Percentiles rank a stretch among this genome's conserved stretches.
Conservation (phyloP, 2,329 filamentous ascomycete genomes). For the Aureobasidium uvarum region DNA sequence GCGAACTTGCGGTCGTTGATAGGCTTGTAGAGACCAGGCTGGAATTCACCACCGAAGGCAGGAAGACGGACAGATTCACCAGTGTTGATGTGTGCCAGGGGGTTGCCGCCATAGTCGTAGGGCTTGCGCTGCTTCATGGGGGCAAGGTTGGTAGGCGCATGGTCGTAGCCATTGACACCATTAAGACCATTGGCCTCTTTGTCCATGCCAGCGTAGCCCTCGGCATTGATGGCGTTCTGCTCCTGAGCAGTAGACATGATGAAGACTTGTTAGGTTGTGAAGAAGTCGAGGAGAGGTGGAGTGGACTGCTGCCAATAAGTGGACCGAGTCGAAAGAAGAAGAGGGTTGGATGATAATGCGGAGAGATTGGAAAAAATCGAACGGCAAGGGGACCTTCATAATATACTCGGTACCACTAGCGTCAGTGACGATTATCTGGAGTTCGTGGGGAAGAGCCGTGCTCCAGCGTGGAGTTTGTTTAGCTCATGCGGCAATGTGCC, state of each 20-base stretch:
- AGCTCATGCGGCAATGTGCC: conserved; percentile 1
- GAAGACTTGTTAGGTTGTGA: neutral
- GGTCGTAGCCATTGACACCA: conserved; percentile 39
- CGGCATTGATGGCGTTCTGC: conserved; percentile 37
- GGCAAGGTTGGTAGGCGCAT: conserved; percentile 35
- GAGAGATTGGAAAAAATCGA: conserved; percentile 16
- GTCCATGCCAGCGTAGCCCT: conserved; percentile 15
- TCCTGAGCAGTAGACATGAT: conserved; percentile 46
- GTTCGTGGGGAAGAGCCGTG: conserved; percentile 9
- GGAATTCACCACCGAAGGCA: conserved; percentile 54
- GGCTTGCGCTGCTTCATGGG: conserved; percentile 44
- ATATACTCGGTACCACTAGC: conserved; percentile 14
- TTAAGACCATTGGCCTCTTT: conserved; percentile 34
- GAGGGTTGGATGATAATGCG: neutral
- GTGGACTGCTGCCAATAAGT: neutral
- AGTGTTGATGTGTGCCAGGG: conserved; percentile 51
- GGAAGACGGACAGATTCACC: conserved; percentile 50
- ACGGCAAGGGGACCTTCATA: conserved; percentile 19
- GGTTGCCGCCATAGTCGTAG: conserved; percentile 54
- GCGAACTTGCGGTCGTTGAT: conserved; percentile 49
- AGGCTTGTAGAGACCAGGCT: conserved; percentile 50
- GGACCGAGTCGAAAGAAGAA: neutral
- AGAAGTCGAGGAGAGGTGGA: neutral
- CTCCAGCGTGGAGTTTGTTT: conserved; percentile 19
- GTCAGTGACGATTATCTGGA: conserved; percentile 13